These are phyloP conservation scores for Amanita fuliginea DNA, from an alignment of 768 basidiomycete genomes.

Conservation along the genomic window DNA sequence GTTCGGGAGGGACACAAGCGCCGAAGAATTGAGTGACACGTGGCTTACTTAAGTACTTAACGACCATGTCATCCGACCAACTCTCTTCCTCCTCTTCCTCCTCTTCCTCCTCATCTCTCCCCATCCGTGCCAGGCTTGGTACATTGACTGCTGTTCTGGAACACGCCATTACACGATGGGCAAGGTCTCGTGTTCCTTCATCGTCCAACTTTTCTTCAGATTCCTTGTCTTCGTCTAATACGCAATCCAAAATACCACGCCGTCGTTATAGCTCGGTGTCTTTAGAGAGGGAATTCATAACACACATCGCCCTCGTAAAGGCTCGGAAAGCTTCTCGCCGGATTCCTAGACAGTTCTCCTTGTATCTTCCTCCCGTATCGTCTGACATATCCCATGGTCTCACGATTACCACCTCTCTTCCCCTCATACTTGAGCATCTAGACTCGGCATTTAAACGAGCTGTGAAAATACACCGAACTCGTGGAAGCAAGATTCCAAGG, in stretches of 20 bases:
- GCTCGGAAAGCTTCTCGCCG: constrained; percentile 51
- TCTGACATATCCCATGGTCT: constrained; percentile 15
- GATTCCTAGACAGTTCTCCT: constrained; percentile 50
- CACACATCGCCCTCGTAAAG: constrained; percentile 45
- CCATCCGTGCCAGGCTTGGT: constrained; percentile 31
- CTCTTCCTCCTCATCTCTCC: constrained; percentile 29
- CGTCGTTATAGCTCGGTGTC: constrained; percentile 39
- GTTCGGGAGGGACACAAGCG: neutral
- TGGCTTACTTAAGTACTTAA: no score
- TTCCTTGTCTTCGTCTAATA: constrained; percentile 33
- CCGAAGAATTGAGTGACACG: neutral
- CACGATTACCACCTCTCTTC: constrained; percentile 33
- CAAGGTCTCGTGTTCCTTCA: constrained; percentile 27
- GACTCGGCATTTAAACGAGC: constrained; percentile 35
- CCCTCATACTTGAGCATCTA: constrained; percentile 36
- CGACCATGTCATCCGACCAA: constrained; percentile 11
- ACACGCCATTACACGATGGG: constrained; percentile 64
- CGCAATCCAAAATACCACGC: constrained; percentile 33
- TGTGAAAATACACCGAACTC: constrained; percentile 19
- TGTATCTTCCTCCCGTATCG: constrained; percentile 40
- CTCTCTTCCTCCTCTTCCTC: constrained; percentile 30
- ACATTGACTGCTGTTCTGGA: constrained; percentile 55
- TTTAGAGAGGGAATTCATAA: constrained; percentile 50
- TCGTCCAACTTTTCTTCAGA: constrained; percentile 37
- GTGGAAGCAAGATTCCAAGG: constrained; percentile 13